Evolutionary conservation across 257 asterid species (phyloP), one percentile per base, ranked within the genome.

Genomic region (Salvia hispanica): DNA sequence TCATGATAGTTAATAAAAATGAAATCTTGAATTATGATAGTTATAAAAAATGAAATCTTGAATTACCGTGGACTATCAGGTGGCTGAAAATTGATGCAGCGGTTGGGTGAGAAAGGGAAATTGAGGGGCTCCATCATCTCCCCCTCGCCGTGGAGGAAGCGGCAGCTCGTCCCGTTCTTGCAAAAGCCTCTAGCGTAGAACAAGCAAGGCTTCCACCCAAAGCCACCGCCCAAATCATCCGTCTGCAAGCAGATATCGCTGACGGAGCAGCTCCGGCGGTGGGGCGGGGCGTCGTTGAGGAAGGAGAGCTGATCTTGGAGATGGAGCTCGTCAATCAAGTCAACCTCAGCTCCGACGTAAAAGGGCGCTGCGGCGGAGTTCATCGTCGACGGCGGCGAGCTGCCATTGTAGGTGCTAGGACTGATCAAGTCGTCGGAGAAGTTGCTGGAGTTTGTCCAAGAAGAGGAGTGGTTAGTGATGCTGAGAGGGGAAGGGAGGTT

Each of bases 171-270:
- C 6, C 95, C 95, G 28, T 87, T 83, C 77, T 85, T 87, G 70
- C 95, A 87, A 80, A 83, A 87, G 48, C 95, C 95, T 75, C 91
- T 78, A 6, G 91, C 86, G 44, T 77, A 87, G 72, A 85, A 87
- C 75, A 87, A 66, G 37, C 95, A 85, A 0, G 95, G 89, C 42
- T 85, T 87, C 95, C 95, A 85, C 1, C 88, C 87, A 45, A 84
- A 78, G 33, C 83, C 89, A 0, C 84, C 86, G 31, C 67, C 69
- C 56, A 70, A 67, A 31, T 83, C 91, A 45, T 84, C 89, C 3
- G 65, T 28, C 7, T 79, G 80, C 69, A 78, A 43, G 70, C 84
- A 78, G 48, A 85, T 69, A 44, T 87, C 91, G 21, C 84, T 87
- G 7, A 83, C 89, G 0, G 91, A 85, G 82, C 82, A 85, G 82